phyloP scores from a whole-genome alignment of 371 early-diverging fungal genomes.

The Mortierella sp. region DNA sequence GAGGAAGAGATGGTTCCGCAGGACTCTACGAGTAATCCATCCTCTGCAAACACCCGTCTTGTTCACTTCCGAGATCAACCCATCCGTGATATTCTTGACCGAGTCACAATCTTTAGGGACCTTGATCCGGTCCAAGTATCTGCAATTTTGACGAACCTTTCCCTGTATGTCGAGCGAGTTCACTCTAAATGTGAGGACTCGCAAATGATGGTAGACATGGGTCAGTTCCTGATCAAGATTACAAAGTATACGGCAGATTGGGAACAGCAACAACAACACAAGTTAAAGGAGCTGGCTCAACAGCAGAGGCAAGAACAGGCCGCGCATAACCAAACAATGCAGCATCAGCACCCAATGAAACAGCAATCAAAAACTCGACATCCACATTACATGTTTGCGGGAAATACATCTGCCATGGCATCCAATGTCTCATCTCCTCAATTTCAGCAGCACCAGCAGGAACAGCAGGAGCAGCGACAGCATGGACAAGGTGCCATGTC shows the following conservation, averaged over 20 bases:
- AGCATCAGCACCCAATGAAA: conserved; percentile 12
- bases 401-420: conserved; percentile 22
- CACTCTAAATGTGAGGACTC: conserved; percentile 58
- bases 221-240: conserved; percentile 45
- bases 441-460: not conserved
- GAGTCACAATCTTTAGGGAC: conserved; percentile 65
- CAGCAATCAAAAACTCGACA: conserved; percentile 11
- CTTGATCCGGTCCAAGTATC: conserved; percentile 70
- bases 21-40: conserved; percentile 45
- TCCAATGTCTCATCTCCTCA: conserved; percentile 23
- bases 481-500: conserved; percentile 25
- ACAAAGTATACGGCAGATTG: conserved; percentile 54
- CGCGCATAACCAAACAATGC: conserved; percentile 15
- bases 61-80: conserved; percentile 72
- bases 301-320: conserved; percentile 21
- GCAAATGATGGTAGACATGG: conserved; percentile 40
- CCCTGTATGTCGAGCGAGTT: conserved; percentile 67
- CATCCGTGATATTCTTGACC: conserved; percentile 71
- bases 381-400: conserved; percentile 6
- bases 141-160: conserved; percentile 66
- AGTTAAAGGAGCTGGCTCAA: conserved; percentile 27
- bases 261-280: conserved; percentile 47
- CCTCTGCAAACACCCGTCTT: conserved; percentile 35
- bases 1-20: conserved; percentile 67
- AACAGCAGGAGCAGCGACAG: conserved; percentile 1